Base-by-base conservation (phyloP, 257 asterid species). In the Solanum pinnatisectum region DNA sequence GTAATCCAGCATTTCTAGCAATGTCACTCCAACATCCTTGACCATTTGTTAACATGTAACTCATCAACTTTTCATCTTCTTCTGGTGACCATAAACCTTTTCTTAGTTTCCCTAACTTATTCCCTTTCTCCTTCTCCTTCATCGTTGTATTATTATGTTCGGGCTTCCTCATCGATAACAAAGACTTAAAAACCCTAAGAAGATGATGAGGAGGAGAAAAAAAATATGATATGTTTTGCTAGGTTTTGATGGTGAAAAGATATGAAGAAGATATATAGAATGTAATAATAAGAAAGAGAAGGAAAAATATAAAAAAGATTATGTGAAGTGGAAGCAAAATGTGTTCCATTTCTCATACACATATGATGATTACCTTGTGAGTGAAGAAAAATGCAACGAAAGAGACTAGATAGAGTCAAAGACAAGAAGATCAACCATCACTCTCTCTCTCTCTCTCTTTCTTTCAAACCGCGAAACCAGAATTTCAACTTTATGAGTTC, bases 261-360 rank as follows among this genome's bases (percentile, higher is more conserved):
- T 87, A 84, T 90, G 22, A 83, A 25, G 92, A 79, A 91, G 88
- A 87, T 94, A 92, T 87, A 94, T 92, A 93, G 95, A 84, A 46
- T 67, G 63, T 67, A 15, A 88, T 91, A 84, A 90, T 92, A 83
- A 91, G 93, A 91, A 90, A 89, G 89, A 90, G 89, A 88, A 89
- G 90, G 87, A 56, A 36, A 87, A 52, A 37, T 32, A 37, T 65
- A 5, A 10, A 37, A 88, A 88, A 72, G 95, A 94, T 96, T 92
- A 93, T 96, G 98, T 96, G 98, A 96, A 96, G 98, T 94, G 98
- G 96, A 96, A 96, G 98, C 98, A 95, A 96, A 92, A 91, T 90
- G 87, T 91, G 94, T 91, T 90, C 90, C 90, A 92, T 91, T 90
- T 89, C 90, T 91, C 88, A 92, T 88, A 92, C 91, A 90, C 91